Conservation (phyloP, 495 filamentous ascomycete genomes). For the Penicillium tannophilum region DNA sequence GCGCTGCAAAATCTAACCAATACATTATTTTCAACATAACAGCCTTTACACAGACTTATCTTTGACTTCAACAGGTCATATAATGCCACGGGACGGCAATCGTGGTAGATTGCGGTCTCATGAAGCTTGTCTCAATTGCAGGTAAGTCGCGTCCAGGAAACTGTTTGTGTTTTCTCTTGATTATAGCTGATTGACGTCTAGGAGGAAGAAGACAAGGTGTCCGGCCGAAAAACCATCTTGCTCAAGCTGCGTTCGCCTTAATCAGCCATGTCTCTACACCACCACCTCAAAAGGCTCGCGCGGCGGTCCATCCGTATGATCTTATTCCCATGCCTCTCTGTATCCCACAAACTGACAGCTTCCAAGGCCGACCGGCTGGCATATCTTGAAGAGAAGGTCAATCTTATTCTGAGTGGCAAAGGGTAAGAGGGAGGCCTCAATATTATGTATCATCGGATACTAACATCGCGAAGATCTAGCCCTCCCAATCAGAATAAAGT, state of each 20-base stretch:
- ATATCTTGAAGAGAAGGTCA: constrained; percentile 50
- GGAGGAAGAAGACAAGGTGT: constrained; percentile 51
- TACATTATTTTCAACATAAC: neutral
- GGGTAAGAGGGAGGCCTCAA: constrained; percentile 22
- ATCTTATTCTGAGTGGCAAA: constrained; percentile 43
- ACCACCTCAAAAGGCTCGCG: constrained; percentile 26
- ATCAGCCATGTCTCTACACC: constrained; percentile 47
- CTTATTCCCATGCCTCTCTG: neutral
- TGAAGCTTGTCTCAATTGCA: constrained; percentile 49
- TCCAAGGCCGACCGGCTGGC: constrained; percentile 47
- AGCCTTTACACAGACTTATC: neutral
- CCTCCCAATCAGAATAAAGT: constrained; percentile 23
- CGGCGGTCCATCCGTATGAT: constrained; percentile 38
- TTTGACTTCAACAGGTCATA: constrained; percentile 11
- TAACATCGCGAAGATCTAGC: constrained; percentile 18
- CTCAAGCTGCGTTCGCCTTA: constrained; percentile 47
- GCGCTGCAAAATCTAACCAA: neutral
- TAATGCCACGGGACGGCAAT: constrained; percentile 38
- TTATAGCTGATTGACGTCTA: constrained; percentile 19
- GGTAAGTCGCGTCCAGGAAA: constrained; percentile 22
- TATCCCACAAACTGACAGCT: constrained; percentile 20
- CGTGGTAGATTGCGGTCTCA: constrained; percentile 48
- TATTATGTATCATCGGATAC: constrained; percentile 3
- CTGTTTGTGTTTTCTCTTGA: neutral
- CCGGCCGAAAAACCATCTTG: constrained; percentile 50